These are phyloP conservation scores for Glycine tomentella DNA, from an alignment of 306 rosid species.

Conservation along the genomic window DNA sequence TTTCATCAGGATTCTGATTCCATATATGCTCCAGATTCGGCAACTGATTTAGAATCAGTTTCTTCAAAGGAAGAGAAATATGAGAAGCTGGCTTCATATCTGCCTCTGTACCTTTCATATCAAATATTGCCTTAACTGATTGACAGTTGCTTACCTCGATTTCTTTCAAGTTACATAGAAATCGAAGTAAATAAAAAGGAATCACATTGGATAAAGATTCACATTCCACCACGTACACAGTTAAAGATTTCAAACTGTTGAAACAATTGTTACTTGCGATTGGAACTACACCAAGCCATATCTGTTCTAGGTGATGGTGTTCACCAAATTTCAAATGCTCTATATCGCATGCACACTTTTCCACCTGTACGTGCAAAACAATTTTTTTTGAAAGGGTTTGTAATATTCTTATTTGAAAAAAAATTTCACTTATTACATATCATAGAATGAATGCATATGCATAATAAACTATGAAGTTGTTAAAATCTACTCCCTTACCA, in stretches of 20 bases:
- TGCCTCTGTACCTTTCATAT: neutral
- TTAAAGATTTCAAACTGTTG: conserved; percentile 10
- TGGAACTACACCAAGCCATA: conserved; percentile 29
- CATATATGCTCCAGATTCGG: conserved; percentile 48
- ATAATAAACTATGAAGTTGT: too few relatives aligned
- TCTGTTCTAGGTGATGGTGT: neutral
- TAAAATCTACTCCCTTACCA: too few relatives aligned
- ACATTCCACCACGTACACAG: neutral
- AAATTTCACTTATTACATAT: too few relatives aligned
- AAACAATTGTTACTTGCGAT: neutral
- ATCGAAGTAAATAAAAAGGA: conserved; percentile 13
- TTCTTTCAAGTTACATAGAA: conserved; percentile 3
- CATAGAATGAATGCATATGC: too few relatives aligned
- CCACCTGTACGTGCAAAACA: conserved; percentile 1
- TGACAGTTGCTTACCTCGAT: conserved; percentile 11
- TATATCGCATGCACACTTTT: neutral
- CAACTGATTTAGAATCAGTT: conserved; percentile 35
- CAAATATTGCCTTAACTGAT: conserved; percentile 21
- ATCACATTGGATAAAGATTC: neutral
- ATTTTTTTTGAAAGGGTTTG: too few relatives aligned
- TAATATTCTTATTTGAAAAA: too few relatives aligned
- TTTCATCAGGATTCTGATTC: conserved; percentile 37
- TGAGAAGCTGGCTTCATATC: neutral
- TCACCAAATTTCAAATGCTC: neutral
- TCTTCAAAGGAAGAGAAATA: conserved; percentile 21